Evolutionary conservation across 306 rosid genomes (phyloP).

Genomic region (Prunus salicina): DNA sequence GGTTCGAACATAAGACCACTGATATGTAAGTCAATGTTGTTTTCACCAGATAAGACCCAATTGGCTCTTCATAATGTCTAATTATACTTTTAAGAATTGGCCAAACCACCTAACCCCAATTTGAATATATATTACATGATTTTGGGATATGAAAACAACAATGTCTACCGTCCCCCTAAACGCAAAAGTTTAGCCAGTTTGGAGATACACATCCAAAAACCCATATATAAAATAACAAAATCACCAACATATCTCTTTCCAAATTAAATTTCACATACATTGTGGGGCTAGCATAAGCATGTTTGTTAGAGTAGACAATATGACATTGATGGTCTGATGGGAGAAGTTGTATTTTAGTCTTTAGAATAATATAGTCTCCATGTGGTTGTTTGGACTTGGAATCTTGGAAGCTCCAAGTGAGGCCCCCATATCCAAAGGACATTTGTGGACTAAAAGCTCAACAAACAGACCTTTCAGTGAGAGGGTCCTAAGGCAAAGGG

Average conservation of each 20-base stretch:
- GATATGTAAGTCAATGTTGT: no score
- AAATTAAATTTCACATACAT: conserved; percentile 11
- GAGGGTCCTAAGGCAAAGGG: not conserved
- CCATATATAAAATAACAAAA: not conserved
- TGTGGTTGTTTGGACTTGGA: conserved; percentile 20
- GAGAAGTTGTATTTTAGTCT: conserved; percentile 29
- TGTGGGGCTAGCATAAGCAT: conserved; percentile 20
- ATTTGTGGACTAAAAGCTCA: conserved; percentile 23
- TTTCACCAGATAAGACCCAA: accelerated
- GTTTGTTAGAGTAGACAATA: conserved; percentile 1
- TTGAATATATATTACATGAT: not conserved
- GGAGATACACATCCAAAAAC: not conserved
- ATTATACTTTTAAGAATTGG: not conserved
- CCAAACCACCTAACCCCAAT: no score
- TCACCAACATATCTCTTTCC: conserved; percentile 10
- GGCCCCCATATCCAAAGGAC: conserved; percentile 10
- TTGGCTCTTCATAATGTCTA: not conserved
- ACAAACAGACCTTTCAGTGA: not conserved
- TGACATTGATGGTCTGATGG: conserved; percentile 21
- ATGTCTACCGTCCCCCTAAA: not conserved
- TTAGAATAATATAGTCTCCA: conserved; percentile 6
- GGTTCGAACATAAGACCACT: no score
- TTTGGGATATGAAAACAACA: no score
- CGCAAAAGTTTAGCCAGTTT: not conserved
- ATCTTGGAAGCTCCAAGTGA: not conserved